Evolutionary conservation across 768 basidiomycete genomes (phyloP), one percentile per base, ranked within the genome.

Genomic region (Kwoniella pini): DNA sequence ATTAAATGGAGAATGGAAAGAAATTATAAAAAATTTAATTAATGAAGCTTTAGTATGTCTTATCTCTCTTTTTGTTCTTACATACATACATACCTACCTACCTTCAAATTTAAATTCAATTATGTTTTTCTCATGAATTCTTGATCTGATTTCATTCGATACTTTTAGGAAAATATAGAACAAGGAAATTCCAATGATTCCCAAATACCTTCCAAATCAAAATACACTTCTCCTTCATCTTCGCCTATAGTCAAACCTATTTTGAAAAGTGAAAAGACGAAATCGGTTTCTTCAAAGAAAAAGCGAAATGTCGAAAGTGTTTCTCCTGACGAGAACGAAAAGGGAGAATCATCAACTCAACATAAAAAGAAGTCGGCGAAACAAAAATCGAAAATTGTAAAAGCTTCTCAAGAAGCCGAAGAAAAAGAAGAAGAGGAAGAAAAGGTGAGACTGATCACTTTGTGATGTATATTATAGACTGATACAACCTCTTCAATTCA

Each of bases 21-120:
- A 39, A 26, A 17, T 44, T 21, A 67, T 74, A 10, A 74, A 69
- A 54, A 56, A 50, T 21, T 22, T 57, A 15, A 69, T 74, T 9
- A 43, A 64, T 1, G 31, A 30, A 4, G 62, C 60, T 28, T 28
- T 70, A 46, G 71, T 73, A 49, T 28, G 70, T 63, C 1, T 17
- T 17, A 19, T 12, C 19, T n/a, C 28, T 52, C 12, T 11, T 30
- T 17, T n/a, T n/a, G n/a, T n/a, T n/a, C n/a, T n/a, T n/a, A n/a
- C n/a, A n/a, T n/a, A n/a, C n/a, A n/a, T n/a, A n/a, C n/a, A n/a
- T n/a, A n/a, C n/a, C n/a, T n/a, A n/a, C n/a, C n/a, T n/a, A n/a
- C n/a, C n/a, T n/a, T n/a, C n/a, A n/a, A n/a, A n/a, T n/a, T n/a
- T n/a, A n/a, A n/a, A n/a, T n/a, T n/a, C n/a, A n/a, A n/a, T n/a